These are phyloP conservation scores for Schizopora paradoxa DNA, from an alignment of 1,284 basidiomycete genomes.

Conservation along the genomic window DNA sequence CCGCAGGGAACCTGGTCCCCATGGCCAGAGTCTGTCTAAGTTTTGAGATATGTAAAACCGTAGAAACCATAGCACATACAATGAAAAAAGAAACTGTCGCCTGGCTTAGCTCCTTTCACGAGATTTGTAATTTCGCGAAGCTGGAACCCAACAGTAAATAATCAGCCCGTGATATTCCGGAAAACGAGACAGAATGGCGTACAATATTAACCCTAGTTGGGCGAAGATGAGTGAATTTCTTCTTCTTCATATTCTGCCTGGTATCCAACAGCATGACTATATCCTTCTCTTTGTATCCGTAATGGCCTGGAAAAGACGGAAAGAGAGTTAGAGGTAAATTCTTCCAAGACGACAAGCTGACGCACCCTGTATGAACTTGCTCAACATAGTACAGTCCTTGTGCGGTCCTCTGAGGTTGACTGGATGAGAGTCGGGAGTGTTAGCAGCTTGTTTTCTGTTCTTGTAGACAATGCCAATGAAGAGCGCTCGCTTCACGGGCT, in stretches of 20 bases:
- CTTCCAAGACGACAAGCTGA: background rate
- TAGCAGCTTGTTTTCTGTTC: background rate
- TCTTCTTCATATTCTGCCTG: background rate
- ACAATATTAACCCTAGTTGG: slow-evolving; percentile 11
- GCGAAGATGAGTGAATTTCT: too few species aligned
- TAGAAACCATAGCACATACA: background rate
- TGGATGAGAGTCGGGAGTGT: too few species aligned
- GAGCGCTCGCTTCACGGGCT: slow-evolving; percentile 5
- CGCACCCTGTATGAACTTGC: slow-evolving; percentile 6
- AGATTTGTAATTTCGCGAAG: slow-evolving; percentile 5
- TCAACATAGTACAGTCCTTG: slow-evolving; percentile 3
- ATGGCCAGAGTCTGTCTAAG: slow-evolving; percentile 8
- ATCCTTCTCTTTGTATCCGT: slow-evolving; percentile 1
- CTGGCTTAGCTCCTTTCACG: slow-evolving; percentile 1
- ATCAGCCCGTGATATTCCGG: background rate
- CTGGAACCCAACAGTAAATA: background rate
- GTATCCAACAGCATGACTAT: slow-evolving; percentile 8
- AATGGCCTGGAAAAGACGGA: background rate
- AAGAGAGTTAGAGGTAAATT: too few species aligned
- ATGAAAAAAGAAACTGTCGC: slow-evolving; percentile 10
- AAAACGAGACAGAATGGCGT: background rate
- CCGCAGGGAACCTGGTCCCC: slow-evolving; percentile 5
- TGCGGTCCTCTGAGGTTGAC: slow-evolving; percentile 1
- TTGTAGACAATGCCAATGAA: slow-evolving; percentile 8
- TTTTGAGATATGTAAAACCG: background rate